A percentile compares a stretch with the other conserved stretches of the same genome.
phyloP scores from a whole-genome alignment of 2,329 filamentous ascomycete species.

The Xenosphaeropsis pyriputrescens region DNA sequence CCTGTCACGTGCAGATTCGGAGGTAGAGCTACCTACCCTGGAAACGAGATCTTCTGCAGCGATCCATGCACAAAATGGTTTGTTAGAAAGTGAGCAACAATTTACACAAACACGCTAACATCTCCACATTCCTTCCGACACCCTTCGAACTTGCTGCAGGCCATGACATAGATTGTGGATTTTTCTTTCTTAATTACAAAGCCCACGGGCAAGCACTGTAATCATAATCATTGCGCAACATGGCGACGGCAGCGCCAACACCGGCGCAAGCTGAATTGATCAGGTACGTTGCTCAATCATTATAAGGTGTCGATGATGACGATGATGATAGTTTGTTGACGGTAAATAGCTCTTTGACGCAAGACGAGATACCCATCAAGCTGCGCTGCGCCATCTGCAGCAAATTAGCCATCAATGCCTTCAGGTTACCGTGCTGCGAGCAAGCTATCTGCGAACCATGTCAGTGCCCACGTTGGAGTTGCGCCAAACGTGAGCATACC shows the following conservation, averaged over 20 bases:
- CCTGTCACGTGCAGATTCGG: too few relatives aligned
- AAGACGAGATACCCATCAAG: conserved; percentile 85
- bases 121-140: too few relatives aligned
- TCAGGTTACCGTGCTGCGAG: conserved; percentile 86
- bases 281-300: conserved; percentile 9
- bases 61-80: too few relatives aligned
- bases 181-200: too few relatives aligned
- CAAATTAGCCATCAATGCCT: conserved; percentile 80
- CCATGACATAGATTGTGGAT: too few relatives aligned
- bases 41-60: too few relatives aligned
- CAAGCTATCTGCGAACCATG: conserved; percentile 86
- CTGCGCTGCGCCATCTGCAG: conserved; percentile 89
- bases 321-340: conserved; percentile 4
- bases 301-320: not conserved
- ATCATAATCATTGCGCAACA: conserved; percentile 3
- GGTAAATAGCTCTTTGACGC: conserved; percentile 14
- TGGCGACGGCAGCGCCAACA: conserved; percentile 14
- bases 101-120: too few relatives aligned
- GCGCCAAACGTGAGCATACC: not conserved
- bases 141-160: too few relatives aligned
- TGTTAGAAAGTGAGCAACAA: too few relatives aligned
- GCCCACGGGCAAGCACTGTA: too few relatives aligned
- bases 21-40: too few relatives aligned
- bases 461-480: conserved; percentile 22
- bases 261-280: conserved; percentile 18